Evolutionary conservation across 495 filamentous ascomycete species (phyloP), one percentile per base, ranked within the genome.

Genomic region (Aspergillus indologenus): DNA sequence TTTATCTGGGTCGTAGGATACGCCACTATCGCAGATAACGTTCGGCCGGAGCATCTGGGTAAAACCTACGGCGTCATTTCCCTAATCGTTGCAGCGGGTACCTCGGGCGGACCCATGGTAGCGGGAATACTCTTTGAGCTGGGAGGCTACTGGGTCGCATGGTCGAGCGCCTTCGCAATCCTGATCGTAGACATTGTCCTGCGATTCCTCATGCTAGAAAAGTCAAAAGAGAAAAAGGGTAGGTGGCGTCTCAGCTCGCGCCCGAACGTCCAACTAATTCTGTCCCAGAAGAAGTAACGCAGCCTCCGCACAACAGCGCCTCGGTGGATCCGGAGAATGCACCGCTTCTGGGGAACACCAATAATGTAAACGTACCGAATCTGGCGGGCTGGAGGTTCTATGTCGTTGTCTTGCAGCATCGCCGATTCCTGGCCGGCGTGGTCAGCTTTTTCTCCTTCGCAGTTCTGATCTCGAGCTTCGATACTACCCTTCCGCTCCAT

Each of bases 401-500:
- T 42, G 18, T 26, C 0, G 61, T 46, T 15, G 44, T 71, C 17
- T 58, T 75, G 22, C 46, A 57, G 0, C 57, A 72, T 20, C 54
- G 61, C 14, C 56, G 61, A 2, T 68, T 71, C 45, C n/a, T 65
- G 14, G 61, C 61, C 9, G 71, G 65, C 0, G 42, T 71, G 1
- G 40, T 62, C 20, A 67, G 64, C 49, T 57, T 60, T 34, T 65
- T 66, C 20, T 42, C 63, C 0, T 68, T 61, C 43, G 61, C 64
- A 11, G 11, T 68, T 17, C 44, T 73, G 7, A 57, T 71, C 20
- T 59, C 65, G 40, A 63, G 61, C 29, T 70, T 75, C 44, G 61
- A 72, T 15, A 65, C 69, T 0, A 76, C 74, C 0, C 48, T 75
- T 1, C 56, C 72, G 0, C 49, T 72, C 2, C 72, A 75, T 59